Evolutionary conservation across 2,329 filamentous ascomycete genomes (phyloP).

Genomic region (Fusarium caatingaense): DNA sequence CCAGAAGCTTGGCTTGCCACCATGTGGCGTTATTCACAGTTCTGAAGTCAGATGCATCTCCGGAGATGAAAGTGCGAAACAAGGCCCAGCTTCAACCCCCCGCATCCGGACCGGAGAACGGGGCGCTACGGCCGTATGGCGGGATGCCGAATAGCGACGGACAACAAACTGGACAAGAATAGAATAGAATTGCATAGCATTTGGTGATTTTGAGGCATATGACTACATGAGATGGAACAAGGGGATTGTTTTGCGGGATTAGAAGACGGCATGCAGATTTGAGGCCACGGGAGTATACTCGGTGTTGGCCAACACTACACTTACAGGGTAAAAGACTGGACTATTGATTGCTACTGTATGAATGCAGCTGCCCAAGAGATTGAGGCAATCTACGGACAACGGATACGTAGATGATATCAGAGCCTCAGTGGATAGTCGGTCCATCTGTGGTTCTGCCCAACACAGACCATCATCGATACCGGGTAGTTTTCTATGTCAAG

Average conservation of each 20-base stretch:
- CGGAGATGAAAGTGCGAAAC: constrained; percentile 41
- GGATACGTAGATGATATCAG: constrained; percentile 11
- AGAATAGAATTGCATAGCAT: neutral
- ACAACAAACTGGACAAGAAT: constrained; percentile 1
- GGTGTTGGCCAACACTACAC: neutral
- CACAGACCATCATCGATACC: constrained; percentile 3
- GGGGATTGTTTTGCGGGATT: neutral
- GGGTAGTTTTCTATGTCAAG: neutral
- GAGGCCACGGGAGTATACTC: constrained; percentile 5
- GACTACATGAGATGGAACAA: neutral
- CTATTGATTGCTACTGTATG: neutral
- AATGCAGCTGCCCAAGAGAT: neutral
- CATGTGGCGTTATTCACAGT: constrained; percentile 6
- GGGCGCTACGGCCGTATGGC: constrained; percentile 30
- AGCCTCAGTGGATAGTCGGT: constrained; percentile 24
- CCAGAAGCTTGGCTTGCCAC: constrained; percentile 6
- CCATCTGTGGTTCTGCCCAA: constrained; percentile 28
- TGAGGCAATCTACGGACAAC: constrained; percentile 12
- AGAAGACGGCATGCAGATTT: constrained; percentile 2
- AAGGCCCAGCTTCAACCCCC: constrained; percentile 9
- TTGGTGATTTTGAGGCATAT: neutral
- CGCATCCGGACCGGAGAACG: constrained; percentile 35
- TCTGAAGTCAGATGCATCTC: neutral
- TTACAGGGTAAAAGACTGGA: neutral
- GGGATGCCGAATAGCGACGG: constrained; percentile 45